These are phyloP conservation scores for Calonectria pauciramosa DNA, from an alignment of 2,329 filamentous ascomycete species.

Conservation along the genomic window DNA sequence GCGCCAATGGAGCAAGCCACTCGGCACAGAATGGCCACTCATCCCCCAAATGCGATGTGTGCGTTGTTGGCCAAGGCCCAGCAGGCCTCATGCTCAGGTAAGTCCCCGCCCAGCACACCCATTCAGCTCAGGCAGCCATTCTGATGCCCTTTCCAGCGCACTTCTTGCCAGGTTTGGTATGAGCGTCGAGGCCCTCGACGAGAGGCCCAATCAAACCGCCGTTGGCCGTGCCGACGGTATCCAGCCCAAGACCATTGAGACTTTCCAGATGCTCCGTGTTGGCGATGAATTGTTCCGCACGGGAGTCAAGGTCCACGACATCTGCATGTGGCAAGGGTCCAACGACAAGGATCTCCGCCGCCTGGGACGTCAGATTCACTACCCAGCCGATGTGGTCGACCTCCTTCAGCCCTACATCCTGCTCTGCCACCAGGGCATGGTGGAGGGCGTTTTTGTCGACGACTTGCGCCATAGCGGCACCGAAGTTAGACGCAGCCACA, in stretches of 20 bases:
- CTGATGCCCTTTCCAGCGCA: slow-evolving; percentile 16
- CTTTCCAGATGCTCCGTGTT: slow-evolving; percentile 77
- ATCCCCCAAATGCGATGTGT: slow-evolving; percentile 54
- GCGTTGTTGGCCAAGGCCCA: slow-evolving; percentile 67
- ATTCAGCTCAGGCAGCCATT: background rate
- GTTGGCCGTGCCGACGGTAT: slow-evolving; percentile 79
- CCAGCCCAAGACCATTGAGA: slow-evolving; percentile 84
- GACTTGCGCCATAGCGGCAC: slow-evolving; percentile 75
- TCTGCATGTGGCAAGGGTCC: slow-evolving; percentile 76
- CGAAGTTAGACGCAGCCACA: slow-evolving; percentile 72
- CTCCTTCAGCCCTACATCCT: slow-evolving; percentile 69
- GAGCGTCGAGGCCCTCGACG: slow-evolving; percentile 74
- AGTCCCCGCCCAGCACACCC: background rate
- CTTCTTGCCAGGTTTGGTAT: slow-evolving; percentile 62
- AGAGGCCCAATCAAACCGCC: slow-evolving; percentile 74
- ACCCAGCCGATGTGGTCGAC: slow-evolving; percentile 68
- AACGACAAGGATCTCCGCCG: slow-evolving; percentile 65
- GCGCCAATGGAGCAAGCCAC: slow-evolving; percentile 23
- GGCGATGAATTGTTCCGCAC: slow-evolving; percentile 75
- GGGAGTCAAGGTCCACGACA: slow-evolving; percentile 79
- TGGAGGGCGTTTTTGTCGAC: slow-evolving; percentile 77
- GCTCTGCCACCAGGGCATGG: slow-evolving; percentile 79
- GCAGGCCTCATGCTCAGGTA: slow-evolving; percentile 66
- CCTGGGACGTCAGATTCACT: slow-evolving; percentile 75
- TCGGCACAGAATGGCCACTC: slow-evolving; percentile 1